phyloP scores from a whole-genome alignment of 2,329 filamentous ascomycete genomes.

The Gaeumannomyces sp. region DNA sequence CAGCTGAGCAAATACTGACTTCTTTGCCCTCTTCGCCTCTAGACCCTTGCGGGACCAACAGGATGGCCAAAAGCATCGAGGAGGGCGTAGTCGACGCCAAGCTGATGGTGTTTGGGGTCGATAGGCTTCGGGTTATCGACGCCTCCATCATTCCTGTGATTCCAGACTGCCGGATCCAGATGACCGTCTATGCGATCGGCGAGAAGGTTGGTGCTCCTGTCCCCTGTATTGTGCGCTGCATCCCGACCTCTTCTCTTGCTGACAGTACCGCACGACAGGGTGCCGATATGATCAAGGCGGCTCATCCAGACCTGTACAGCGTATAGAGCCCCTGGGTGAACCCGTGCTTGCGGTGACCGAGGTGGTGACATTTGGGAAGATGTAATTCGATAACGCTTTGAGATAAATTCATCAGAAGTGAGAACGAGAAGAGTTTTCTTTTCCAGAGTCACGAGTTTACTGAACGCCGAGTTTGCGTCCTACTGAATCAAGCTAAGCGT shows the following conservation, averaged over 20 bases:
- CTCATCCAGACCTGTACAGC: constrained; percentile 27
- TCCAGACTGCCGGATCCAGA: constrained; percentile 52
- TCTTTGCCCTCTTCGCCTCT: neutral
- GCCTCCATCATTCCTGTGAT: constrained; percentile 51
- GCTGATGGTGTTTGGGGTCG: constrained; percentile 47
- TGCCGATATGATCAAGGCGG: constrained; percentile 40
- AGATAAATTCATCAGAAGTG: too few species aligned
- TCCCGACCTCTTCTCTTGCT: neutral
- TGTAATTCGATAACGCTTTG: neutral
- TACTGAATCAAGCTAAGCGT: neutral
- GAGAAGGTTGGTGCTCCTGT: constrained; percentile 37
- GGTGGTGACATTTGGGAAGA: neutral
- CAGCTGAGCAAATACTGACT: constrained; percentile 11
- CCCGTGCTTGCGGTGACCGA: too few species aligned
- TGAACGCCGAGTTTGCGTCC: neutral
- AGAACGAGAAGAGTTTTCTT: neutral
- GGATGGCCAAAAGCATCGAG: constrained; percentile 43
- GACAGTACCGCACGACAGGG: constrained; percentile 15
- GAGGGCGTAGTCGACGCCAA: constrained; percentile 46
- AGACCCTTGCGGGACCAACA: constrained; percentile 49
- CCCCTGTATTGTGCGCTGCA: neutral
- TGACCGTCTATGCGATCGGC: constrained; percentile 53
- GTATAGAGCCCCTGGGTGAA: neutral
- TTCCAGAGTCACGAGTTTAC: neutral
- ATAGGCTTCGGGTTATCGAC: constrained; percentile 48